phyloP scores from a whole-genome alignment of 306 rosid species.

The Cicer pinnatifidum region DNA sequence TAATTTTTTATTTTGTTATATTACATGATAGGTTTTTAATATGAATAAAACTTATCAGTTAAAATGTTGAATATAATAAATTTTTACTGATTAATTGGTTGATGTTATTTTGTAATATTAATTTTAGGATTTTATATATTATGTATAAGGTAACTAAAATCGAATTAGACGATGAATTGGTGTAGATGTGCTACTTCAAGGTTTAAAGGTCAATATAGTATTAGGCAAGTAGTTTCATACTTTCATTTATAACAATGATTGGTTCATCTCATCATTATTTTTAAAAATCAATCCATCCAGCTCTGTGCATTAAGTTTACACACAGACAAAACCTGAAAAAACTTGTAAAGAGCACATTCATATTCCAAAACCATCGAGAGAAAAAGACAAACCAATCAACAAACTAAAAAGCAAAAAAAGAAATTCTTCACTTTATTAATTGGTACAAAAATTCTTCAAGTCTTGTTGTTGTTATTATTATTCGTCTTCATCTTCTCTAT shows the following conservation, averaged over 20 bases:
- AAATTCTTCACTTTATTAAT: neutral
- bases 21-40: too few species aligned
- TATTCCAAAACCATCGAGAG: slow-evolving; percentile 9
- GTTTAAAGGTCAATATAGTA: too few species aligned
- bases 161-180: too few species aligned
- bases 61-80: too few species aligned
- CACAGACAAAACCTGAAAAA: neutral
- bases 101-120: too few species aligned
- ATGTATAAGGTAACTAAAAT: too few species aligned
- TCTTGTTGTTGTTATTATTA: neutral
- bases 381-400: neutral
- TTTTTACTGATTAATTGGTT: too few species aligned
- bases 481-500: neutral
- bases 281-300: neutral
- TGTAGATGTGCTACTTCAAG: too few species aligned
- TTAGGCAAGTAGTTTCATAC: neutral
- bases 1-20: too few species aligned
- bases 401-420: neutral
- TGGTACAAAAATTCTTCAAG: neutral
- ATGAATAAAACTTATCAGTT: too few species aligned
- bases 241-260: neutral
- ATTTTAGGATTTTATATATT: too few species aligned
- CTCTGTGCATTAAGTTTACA: neutral
- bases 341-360: neutral
- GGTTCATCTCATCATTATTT: neutral